Percentiles rank a stretch among this genome's conserved stretches.
These are phyloP conservation scores for Verticillium isaacii DNA, from an alignment of 2,329 filamentous ascomycete species.

Conservation along the genomic window DNA sequence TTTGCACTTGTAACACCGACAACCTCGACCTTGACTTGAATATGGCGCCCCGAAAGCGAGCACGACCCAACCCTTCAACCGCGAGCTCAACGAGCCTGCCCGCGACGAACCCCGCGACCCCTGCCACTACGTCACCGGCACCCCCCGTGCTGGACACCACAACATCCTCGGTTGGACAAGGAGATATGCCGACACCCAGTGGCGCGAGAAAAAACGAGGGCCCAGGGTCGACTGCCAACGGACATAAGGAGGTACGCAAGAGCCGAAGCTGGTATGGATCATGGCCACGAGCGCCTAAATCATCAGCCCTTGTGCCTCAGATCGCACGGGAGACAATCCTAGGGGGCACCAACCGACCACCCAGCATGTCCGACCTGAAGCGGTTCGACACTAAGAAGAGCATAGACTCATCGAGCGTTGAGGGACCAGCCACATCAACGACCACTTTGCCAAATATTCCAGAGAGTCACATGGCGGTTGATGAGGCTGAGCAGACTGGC, in stretches of 20 bases:
- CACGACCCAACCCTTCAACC: conserved; percentile 27
- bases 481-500: neutral
- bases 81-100: conserved; percentile 13
- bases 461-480: conserved; percentile 13
- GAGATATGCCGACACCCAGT: neutral
- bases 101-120: conserved; percentile 9
- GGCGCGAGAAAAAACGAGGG: neutral
- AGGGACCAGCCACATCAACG: conserved; percentile 22
- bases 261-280: conserved; percentile 59
- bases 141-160: conserved; percentile 11
- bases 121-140: conserved; percentile 14
- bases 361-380: conserved; percentile 41
- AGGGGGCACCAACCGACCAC: conserved; percentile 47
- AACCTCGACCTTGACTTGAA: conserved; percentile 38
- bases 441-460: conserved; percentile 22
- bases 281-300: conserved; percentile 52
- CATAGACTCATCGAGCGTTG: conserved; percentile 22
- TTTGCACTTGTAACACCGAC: conserved; percentile 36
- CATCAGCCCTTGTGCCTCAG: conserved; percentile 51
- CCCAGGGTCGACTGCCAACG: neutral
- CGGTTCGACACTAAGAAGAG: conserved; percentile 43
- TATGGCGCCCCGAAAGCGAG: conserved; percentile 38
- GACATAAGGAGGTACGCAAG: conserved; percentile 26
- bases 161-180: neutral
- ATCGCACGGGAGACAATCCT: conserved; percentile 57